Percentiles rank a stretch among this genome's conserved stretches.
Evolutionary conservation across 108 stramenopile species (phyloP).

Genomic region (Phaeodactylum tricornutum): DNA sequence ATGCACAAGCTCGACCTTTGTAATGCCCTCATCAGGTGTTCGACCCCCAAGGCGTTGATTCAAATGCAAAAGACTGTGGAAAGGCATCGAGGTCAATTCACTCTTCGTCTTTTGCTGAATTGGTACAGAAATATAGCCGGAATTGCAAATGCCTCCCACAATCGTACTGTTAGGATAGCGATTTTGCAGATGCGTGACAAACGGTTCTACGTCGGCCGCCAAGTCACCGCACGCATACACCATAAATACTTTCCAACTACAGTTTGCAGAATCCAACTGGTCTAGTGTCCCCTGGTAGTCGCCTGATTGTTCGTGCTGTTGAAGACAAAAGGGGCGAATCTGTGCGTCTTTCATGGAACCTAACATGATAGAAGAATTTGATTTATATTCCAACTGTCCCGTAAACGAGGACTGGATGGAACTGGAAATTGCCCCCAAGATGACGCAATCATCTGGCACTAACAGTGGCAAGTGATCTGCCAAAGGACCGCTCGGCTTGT

Average conservation of each 20-base stretch:
- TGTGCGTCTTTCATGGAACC: constrained; percentile 25
- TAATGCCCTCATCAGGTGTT: neutral
- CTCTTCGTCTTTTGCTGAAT: neutral
- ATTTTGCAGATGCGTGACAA: constrained; percentile 17
- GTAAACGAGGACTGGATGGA: constrained; percentile 20
- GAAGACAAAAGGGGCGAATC: constrained; percentile 28
- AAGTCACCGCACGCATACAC: constrained; percentile 27
- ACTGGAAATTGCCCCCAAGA: constrained; percentile 17
- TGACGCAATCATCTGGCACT: constrained; percentile 8
- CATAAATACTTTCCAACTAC: constrained; percentile 35
- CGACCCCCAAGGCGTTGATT: neutral
- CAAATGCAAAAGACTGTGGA: neutral
- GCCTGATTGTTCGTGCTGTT: neutral
- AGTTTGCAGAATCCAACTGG: no score
- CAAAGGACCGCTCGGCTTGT: neutral
- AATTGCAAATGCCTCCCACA: constrained; percentile 37
- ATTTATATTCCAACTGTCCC: constrained; percentile 12
- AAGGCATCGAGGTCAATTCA: neutral
- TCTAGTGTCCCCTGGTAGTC: neutral
- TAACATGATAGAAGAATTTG: constrained; percentile 13
- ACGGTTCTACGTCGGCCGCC: constrained; percentile 6
- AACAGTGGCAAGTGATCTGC: neutral
- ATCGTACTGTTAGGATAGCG: constrained; percentile 24
- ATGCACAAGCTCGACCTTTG: constrained; percentile 10
- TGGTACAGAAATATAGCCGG: constrained; percentile 21